Percentiles rank a stretch among this genome's conserved stretches.
These are phyloP conservation scores for Claviceps africana DNA, from an alignment of 2,329 filamentous ascomycete species.

Conservation along the genomic window DNA sequence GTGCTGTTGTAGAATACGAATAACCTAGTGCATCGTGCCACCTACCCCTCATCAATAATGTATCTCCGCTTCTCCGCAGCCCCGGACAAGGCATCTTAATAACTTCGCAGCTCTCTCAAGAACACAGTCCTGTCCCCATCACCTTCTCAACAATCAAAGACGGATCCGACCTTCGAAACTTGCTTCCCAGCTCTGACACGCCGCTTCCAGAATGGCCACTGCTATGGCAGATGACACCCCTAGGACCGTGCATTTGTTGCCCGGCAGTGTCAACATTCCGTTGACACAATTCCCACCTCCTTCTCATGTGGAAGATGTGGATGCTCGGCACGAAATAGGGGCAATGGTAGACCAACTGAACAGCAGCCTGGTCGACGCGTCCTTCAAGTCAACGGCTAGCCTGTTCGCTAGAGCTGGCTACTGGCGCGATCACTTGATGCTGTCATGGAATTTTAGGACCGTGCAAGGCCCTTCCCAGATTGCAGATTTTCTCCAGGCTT, in stretches of 20 bases:
- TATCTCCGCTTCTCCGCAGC: too few species aligned
- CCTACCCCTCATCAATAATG: too few species aligned
- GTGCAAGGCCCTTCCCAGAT: constrained; percentile 29
- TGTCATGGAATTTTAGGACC: constrained; percentile 43
- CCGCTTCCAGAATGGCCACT: background rate
- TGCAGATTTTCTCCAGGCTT: constrained; percentile 21
- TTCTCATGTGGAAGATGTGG: constrained; percentile 13
- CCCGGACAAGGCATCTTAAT: too few species aligned
- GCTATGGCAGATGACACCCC: background rate
- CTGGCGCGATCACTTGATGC: constrained; percentile 44
- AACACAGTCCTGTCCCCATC: background rate
- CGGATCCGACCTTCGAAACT: background rate
- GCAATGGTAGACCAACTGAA: constrained; percentile 28
- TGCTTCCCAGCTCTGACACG: background rate
- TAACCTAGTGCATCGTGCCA: too few species aligned
- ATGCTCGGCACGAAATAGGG: constrained; percentile 24
- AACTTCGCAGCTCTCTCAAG: too few species aligned
- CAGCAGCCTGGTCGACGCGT: constrained; percentile 19
- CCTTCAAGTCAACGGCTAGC: constrained; percentile 19
- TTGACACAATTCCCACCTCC: constrained; percentile 28
- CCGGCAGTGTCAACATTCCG: constrained; percentile 41
- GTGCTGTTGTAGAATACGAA: too few species aligned
- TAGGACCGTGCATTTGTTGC: constrained; percentile 9
- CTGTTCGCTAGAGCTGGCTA: constrained; percentile 34
- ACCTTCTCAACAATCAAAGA: background rate